Conservation (phyloP, 129 eudicot species). For the carrot (Daucus carota) region DH1_v3.0 NC_030384.2:49375001-49375500, state of each 20-base stretch:
- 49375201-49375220: background rate
- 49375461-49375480: slow-evolving; percentile 21
- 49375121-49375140: too few relatives aligned
- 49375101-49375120: background rate
- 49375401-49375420: slow-evolving; percentile 23
- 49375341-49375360: background rate
- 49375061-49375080: background rate
- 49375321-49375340: background rate
- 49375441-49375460: slow-evolving; percentile 39
- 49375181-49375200: too few relatives aligned
- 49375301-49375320: background rate
- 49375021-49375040: background rate
- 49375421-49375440: slow-evolving; percentile 21
- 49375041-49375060: background rate
- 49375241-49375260: background rate
- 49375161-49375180: background rate
- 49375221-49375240: background rate
- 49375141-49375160: background rate
- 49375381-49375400: slow-evolving; percentile 21
- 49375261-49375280: background rate
- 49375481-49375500: slow-evolving; percentile 10
- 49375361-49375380: slow-evolving; percentile 13
- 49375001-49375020: background rate
- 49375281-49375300: background rate
- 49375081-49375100: too few relatives aligned